phyloP scores from a whole-genome alignment of 176 grass and related monocot species.

The Oryza glaberrima region DNA sequence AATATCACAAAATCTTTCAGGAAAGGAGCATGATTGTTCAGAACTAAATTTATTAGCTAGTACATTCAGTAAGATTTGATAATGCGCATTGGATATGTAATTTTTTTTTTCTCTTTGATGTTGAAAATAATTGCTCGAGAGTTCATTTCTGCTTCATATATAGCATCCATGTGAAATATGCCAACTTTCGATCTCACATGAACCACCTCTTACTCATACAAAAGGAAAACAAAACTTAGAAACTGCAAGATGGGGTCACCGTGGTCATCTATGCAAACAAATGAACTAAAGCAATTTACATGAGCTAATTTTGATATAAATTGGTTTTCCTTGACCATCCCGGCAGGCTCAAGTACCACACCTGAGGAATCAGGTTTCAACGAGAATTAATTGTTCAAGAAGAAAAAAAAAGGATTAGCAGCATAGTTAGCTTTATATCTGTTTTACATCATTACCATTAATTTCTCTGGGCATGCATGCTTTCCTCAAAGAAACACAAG shows the following conservation, averaged over 20 bases:
- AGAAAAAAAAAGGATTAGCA: not conserved
- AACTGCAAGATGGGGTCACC: not conserved
- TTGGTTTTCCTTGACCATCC: not conserved
- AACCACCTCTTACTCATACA: not conserved
- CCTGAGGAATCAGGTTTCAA: not conserved
- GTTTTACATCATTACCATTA: not conserved
- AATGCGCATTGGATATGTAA: too few relatives aligned
- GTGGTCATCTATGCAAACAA: not conserved
- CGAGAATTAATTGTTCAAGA: not conserved
- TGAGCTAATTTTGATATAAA: not conserved
- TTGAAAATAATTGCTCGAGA: not conserved
- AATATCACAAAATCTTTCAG: too few relatives aligned
- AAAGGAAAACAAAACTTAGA: too few relatives aligned
- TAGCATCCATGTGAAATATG: conserved; percentile 16
- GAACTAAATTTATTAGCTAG: too few relatives aligned
- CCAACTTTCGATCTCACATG: not conserved
- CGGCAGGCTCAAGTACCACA: not conserved
- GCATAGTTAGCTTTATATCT: not conserved
- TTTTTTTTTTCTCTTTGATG: not conserved
- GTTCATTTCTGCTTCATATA: not conserved
- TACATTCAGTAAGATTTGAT: too few relatives aligned
- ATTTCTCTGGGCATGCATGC: not conserved
- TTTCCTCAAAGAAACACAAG: conserved; percentile 36
- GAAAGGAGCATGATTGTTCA: too few relatives aligned
- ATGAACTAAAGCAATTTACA: not conserved